phyloP scores from a whole-genome alignment of 1,284 basidiomycete genomes.

The Trichosporon faecale region DNA sequence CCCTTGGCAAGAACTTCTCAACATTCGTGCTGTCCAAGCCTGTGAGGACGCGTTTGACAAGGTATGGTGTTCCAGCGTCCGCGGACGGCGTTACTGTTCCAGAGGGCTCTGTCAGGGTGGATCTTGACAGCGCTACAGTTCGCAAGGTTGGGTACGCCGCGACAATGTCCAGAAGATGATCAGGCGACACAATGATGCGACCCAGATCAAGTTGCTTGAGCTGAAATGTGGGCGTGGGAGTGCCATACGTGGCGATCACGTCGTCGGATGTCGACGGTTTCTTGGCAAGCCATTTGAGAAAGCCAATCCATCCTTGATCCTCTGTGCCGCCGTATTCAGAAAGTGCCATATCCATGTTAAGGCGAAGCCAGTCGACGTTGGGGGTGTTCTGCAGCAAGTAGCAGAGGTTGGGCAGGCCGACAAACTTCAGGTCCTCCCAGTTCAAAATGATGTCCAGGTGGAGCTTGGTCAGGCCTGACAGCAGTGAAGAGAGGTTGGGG shows the following conservation, averaged over 20 bases:
- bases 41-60: neutral
- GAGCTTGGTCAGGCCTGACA: constrained; percentile 12
- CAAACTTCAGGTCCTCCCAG: neutral
- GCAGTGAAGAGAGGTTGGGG: neutral
- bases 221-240: neutral
- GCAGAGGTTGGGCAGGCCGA: neutral
- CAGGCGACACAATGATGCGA: neutral
- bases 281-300: neutral
- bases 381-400: constrained; percentile 11
- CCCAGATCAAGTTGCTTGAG: neutral
- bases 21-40: neutral
- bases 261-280: neutral
- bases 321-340: neutral
- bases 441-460: constrained; percentile 6
- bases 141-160: neutral
- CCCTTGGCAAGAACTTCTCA: neutral
- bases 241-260: neutral
- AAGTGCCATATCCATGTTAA: constrained; percentile 15
- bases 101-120: neutral
- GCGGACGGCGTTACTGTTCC: neutral
- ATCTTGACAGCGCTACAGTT: neutral
- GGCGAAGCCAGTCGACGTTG: constrained; percentile 16
- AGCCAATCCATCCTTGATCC: neutral
- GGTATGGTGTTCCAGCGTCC: neutral
- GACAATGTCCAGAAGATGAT: neutral